These are phyloP conservation scores for Zopfia rhizophila DNA, from an alignment of 2,329 filamentous ascomycete species.

Conservation along the genomic window DNA sequence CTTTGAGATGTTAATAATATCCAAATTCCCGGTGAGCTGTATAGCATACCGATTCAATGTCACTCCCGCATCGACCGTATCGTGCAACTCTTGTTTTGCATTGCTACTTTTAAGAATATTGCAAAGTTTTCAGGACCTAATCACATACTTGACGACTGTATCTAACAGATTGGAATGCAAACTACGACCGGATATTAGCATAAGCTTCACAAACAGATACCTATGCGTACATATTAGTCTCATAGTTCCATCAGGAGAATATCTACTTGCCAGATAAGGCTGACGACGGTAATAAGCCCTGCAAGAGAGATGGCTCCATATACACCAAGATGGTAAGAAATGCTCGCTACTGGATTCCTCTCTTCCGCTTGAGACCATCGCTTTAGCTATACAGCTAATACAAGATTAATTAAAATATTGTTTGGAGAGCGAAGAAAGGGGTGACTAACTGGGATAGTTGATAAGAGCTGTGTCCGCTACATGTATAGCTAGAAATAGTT, in stretches of 20 bases:
- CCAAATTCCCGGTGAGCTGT: too few relatives aligned
- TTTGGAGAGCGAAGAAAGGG: not conserved
- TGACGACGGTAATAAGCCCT: not conserved
- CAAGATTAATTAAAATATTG: not conserved
- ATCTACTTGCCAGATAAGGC: slow-evolving; percentile 5
- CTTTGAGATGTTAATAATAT: too few relatives aligned
- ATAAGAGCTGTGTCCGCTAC: slow-evolving; percentile 1
- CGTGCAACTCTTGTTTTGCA: slow-evolving; percentile 13
- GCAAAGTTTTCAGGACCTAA: too few relatives aligned
- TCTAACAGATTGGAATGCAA: slow-evolving; percentile 1
- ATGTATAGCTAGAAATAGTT: slow-evolving; percentile 5
- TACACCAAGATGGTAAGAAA: slow-evolving; percentile 2
- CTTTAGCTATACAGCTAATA: slow-evolving; percentile 13
- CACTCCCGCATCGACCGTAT: slow-evolving; percentile 1
- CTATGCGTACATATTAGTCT: too few relatives aligned
- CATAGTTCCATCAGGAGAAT: too few relatives aligned
- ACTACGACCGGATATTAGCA: not conserved
- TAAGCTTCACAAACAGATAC: too few relatives aligned
- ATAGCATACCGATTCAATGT: slow-evolving; percentile 16
- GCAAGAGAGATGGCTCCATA: not conserved
- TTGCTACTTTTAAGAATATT: too few relatives aligned
- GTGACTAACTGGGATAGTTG: slow-evolving; percentile 12
- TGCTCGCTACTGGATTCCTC: not conserved
- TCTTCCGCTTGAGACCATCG: slow-evolving; percentile 12
- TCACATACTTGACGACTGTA: slow-evolving; percentile 4